phyloP scores from a whole-genome alignment of 1,284 basidiomycete genomes.

The Cerioporus squamosus region DNA sequence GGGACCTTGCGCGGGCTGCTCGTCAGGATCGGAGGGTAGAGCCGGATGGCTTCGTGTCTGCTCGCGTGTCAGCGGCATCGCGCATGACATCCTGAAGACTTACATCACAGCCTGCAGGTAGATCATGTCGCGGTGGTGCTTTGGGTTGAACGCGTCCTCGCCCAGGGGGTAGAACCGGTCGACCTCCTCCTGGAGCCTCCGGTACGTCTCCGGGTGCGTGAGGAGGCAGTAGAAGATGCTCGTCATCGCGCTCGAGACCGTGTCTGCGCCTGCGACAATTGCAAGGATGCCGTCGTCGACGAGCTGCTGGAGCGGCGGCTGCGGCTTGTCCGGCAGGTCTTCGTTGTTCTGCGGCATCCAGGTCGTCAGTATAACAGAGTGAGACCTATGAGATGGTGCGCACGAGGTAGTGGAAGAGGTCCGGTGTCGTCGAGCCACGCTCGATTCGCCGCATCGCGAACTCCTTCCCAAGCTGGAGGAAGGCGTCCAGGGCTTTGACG shows the following conservation, averaged over 20 bases:
- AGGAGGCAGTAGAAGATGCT: conserved; percentile 24
- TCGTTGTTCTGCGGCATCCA: conserved; percentile 13
- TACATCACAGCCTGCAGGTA: conserved; percentile 27
- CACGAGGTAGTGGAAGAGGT: conserved; percentile 28
- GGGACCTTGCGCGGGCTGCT: conserved; percentile 49
- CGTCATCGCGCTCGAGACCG: conserved; percentile 24
- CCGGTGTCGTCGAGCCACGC: conserved; percentile 9
- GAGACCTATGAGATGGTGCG: background rate
- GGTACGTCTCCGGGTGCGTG: conserved; percentile 16
- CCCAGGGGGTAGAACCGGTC: conserved; percentile 29
- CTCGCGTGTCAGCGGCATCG: no score
- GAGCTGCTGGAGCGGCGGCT: conserved; percentile 1
- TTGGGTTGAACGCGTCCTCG: conserved; percentile 23
- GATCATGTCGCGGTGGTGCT: conserved; percentile 11
- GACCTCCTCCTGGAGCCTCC: conserved; percentile 28
- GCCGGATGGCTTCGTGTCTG: conserved; percentile 61
- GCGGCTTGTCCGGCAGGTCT: conserved; percentile 2
- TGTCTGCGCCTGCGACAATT: conserved; percentile 34
- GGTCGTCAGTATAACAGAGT: background rate
- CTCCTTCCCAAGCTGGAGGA: conserved; percentile 3
- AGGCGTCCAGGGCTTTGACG: background rate
- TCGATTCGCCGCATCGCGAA: conserved; percentile 3
- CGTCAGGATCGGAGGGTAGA: conserved; percentile 56
- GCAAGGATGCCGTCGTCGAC: conserved; percentile 11
- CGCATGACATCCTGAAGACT: background rate